Evolutionary conservation across 768 basidiomycete species (phyloP).

Genomic region (Suillus plorans): DNA sequence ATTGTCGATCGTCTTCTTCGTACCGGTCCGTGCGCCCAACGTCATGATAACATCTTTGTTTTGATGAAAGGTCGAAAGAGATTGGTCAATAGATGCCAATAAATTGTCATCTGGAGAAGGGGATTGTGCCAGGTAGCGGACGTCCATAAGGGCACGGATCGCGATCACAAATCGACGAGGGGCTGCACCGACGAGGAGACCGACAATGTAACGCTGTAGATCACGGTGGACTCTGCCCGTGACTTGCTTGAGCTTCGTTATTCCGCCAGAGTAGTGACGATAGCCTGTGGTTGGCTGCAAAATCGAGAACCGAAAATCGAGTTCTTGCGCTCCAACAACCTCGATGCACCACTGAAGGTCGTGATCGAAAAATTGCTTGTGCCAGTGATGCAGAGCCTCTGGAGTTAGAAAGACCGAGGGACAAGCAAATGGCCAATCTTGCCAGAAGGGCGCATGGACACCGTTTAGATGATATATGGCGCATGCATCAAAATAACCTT

Average conservation of each 20-base stretch:
- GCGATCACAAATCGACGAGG: not conserved
- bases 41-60: constrained; percentile 34
- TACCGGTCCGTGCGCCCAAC: constrained; percentile 1
- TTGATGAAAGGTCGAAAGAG: constrained; percentile 32
- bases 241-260: constrained; percentile 11
- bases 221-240: too few species aligned
- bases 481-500: not conserved
- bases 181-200: not conserved
- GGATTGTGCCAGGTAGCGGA: not conserved
- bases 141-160: not conserved
- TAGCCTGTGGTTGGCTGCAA: constrained; percentile 33
- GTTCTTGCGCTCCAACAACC: constrained; percentile 28
- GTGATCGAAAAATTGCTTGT: not conserved
- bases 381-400: not conserved
- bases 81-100: constrained; percentile 19
- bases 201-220: too few species aligned
- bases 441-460: not conserved
- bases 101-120: not conserved
- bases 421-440: not conserved
- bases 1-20: too few species aligned
- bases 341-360: constrained; percentile 35
- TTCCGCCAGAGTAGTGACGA: constrained; percentile 37
- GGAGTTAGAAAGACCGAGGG: constrained; percentile 2
- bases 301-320: constrained; percentile 21
- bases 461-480: not conserved